These are phyloP conservation scores for Sonneratia caseolaris DNA, from an alignment of 345 rosid species.

Conservation along the genomic window DNA sequence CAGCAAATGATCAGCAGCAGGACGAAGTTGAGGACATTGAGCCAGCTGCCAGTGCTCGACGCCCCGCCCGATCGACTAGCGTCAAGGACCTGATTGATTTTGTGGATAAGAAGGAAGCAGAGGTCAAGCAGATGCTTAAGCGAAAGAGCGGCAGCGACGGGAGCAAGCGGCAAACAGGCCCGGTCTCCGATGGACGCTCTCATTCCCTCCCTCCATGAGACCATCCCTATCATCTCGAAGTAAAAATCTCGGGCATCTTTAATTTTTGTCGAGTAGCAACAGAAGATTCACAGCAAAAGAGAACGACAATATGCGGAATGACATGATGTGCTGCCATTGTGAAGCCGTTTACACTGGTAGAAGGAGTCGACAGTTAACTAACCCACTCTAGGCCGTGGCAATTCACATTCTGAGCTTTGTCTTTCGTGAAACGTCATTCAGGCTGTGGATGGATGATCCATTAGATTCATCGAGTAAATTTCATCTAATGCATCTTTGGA, in stretches of 20 bases:
- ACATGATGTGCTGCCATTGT: not conserved
- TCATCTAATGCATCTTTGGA: no score
- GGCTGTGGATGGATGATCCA: not conserved
- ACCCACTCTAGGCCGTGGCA: not conserved
- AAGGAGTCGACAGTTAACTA: not conserved
- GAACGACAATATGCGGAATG: not conserved
- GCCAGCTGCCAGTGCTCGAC: not conserved
- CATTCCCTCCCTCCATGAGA: constrained; percentile 22
- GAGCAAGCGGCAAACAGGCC: constrained; percentile 21
- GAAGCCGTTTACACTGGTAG: not conserved
- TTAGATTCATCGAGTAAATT: no score
- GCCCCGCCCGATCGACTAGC: constrained; percentile 9
- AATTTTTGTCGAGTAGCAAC: not conserved
- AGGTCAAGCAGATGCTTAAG: constrained; percentile 36
- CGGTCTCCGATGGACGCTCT: constrained; percentile 23
- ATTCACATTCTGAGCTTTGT: not conserved
- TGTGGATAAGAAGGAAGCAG: constrained; percentile 20
- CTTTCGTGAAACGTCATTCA: not conserved
- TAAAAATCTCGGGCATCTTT: not conserved
- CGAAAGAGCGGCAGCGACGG: constrained; percentile 31
- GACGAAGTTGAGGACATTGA: constrained; percentile 20
- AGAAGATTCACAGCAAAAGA: not conserved
- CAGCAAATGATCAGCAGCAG: constrained; percentile 32
- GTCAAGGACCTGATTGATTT: constrained; percentile 15
- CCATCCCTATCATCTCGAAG: not conserved